Evolutionary conservation across 805 yeast species (phyloP).

Genomic region (Kluyveromyces lactis): DNA sequence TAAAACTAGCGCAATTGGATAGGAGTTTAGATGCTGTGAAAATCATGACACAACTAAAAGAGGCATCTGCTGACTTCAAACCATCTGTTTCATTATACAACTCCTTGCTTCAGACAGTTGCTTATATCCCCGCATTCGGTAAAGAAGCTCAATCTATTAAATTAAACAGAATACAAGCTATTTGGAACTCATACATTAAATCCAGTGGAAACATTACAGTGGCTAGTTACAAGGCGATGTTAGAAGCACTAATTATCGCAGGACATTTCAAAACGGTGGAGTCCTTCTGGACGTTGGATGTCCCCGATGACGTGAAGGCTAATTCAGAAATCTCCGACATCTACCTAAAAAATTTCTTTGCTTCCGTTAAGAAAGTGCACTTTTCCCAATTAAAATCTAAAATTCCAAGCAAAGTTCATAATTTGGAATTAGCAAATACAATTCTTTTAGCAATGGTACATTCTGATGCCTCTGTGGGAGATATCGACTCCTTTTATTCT

Average conservation of each 20-base stretch:
- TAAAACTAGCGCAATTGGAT: slow-evolving; percentile 12
- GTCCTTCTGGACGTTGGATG: slow-evolving; percentile 20
- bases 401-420: slow-evolving; percentile 12
- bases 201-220: slow-evolving; percentile 7
- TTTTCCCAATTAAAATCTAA: slow-evolving; percentile 10
- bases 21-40: slow-evolving; percentile 16
- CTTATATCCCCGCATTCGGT: slow-evolving; percentile 10
- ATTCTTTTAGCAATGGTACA: slow-evolving; percentile 15
- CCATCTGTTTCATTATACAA: neutral
- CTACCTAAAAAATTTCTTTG: slow-evolving; percentile 13
- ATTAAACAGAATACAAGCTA: slow-evolving; percentile 22
- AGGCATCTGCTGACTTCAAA: slow-evolving; percentile 7
- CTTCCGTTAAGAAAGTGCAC: slow-evolving; percentile 5
- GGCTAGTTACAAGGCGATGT: slow-evolving; percentile 17
- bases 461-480: slow-evolving; percentile 7
- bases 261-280: slow-evolving; percentile 13
- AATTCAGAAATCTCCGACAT: slow-evolving; percentile 15
- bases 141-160: slow-evolving; percentile 1
- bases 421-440: slow-evolving; percentile 17
- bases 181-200: slow-evolving; percentile 24
- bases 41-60: slow-evolving; percentile 16
- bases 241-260: slow-evolving; percentile 17
- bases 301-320: slow-evolving; percentile 15
- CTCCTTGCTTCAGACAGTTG: slow-evolving; percentile 18
- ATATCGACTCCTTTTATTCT: slow-evolving; percentile 14